Conservation (phyloP, 2,329 filamentous ascomycete genomes). For the Colletotrichum tofieldiae region DNA sequence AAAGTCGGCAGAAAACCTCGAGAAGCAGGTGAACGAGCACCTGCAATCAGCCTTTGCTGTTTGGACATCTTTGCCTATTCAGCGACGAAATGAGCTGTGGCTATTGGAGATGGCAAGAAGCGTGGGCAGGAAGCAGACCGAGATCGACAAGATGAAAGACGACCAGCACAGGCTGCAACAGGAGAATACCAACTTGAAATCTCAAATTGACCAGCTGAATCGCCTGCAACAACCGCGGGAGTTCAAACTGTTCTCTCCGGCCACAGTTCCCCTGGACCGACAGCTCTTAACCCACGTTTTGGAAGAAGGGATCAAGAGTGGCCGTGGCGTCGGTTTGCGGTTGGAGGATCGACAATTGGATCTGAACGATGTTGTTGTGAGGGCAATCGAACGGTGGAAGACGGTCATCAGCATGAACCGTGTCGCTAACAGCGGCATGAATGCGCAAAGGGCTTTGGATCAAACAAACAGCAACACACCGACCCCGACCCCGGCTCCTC, state of each 20-base stretch:
- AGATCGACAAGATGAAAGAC: slow-evolving; percentile 67
- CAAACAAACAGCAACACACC: slow-evolving; percentile 46
- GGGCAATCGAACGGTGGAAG: slow-evolving; percentile 76
- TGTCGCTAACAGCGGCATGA: slow-evolving; percentile 61
- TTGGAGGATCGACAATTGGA: slow-evolving; percentile 68
- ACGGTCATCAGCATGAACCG: slow-evolving; percentile 69
- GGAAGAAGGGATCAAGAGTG: slow-evolving; percentile 60
- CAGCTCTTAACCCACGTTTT: slow-evolving; percentile 64
- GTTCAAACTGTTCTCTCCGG: slow-evolving; percentile 68
- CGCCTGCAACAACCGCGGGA: slow-evolving; percentile 73
- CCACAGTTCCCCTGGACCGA: slow-evolving; percentile 67
- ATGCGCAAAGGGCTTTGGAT: slow-evolving; percentile 65
- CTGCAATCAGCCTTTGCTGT: slow-evolving; percentile 82
- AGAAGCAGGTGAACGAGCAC: slow-evolving; percentile 81
- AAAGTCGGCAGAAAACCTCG: slow-evolving; percentile 71
- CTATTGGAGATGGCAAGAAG: slow-evolving; percentile 73
- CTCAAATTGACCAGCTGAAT: slow-evolving; percentile 73
- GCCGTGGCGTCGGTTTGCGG: slow-evolving; percentile 61
- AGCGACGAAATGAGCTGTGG: slow-evolving; percentile 74
- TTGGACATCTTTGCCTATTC: slow-evolving; percentile 77
- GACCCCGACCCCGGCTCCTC: slow-evolving; percentile 45
- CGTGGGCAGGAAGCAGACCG: slow-evolving; percentile 70
- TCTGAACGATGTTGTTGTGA: slow-evolving; percentile 65
- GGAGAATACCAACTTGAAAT: slow-evolving; percentile 70
- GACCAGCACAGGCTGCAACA: slow-evolving; percentile 67